phyloP scores from a whole-genome alignment of 805 yeast genomes.

The Ogataea trehaloabstinens region DNA sequence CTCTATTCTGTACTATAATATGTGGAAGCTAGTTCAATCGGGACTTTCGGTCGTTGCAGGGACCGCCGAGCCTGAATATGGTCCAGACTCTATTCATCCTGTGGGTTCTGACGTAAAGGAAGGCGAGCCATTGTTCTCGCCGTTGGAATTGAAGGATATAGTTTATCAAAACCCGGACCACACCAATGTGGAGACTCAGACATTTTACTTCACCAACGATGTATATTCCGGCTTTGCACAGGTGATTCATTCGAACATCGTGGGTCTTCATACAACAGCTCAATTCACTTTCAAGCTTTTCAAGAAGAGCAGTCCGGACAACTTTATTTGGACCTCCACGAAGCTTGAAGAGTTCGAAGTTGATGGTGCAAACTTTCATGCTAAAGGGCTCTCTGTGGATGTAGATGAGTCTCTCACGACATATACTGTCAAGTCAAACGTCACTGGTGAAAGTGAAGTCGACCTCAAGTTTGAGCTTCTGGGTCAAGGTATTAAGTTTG shows the following conservation, averaged over 20 bases:
- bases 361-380: slow-evolving; percentile 71
- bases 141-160: slow-evolving; percentile 65
- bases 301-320: slow-evolving; percentile 50
- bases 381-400: slow-evolving; percentile 67
- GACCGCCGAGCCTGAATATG: slow-evolving; percentile 96
- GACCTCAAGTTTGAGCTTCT: slow-evolving; percentile 61
- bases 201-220: slow-evolving; percentile 73
- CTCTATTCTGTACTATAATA: too few species aligned
- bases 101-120: slow-evolving; percentile 53
- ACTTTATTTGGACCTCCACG: slow-evolving; percentile 85
- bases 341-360: slow-evolving; percentile 74
- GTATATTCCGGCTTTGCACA: slow-evolving; percentile 87
- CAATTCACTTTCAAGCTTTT: slow-evolving; percentile 89
- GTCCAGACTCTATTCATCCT: slow-evolving; percentile 88
- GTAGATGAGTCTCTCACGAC: slow-evolving; percentile 47
- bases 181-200: slow-evolving; percentile 94
- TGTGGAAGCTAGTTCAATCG: slow-evolving; percentile 36
- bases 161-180: slow-evolving; percentile 69
- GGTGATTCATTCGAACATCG: slow-evolving; percentile 87
- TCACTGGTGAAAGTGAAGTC: slow-evolving; percentile 65
- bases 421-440: slow-evolving; percentile 59
- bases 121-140: slow-evolving; percentile 56
- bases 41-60: slow-evolving; percentile 89
- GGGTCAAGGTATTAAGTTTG: slow-evolving; percentile 85
- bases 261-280: slow-evolving; percentile 85